Conservation (phyloP, 106 monocot species). For the Hemerocallis citrina region DNA sequence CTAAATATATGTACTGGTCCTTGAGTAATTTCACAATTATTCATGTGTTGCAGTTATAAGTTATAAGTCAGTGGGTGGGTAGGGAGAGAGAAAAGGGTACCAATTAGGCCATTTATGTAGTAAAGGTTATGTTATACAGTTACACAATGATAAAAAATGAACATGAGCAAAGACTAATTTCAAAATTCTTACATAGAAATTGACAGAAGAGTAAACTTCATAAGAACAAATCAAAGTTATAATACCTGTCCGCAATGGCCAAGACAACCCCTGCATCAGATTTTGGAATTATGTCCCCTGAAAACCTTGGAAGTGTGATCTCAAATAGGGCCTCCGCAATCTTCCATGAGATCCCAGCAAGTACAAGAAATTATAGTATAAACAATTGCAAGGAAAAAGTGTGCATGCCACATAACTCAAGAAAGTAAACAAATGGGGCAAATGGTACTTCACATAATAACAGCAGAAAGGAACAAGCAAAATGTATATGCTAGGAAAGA, state of each 20-base stretch:
- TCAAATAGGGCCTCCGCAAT: constrained; percentile 94
- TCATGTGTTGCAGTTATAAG: too few species aligned
- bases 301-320: constrained; percentile 84
- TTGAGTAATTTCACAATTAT: too few species aligned
- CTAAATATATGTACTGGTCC: too few species aligned
- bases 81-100: too few species aligned
- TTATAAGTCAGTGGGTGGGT: too few species aligned
- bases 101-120: too few species aligned
- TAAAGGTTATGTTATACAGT: too few species aligned
- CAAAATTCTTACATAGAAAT: background rate
- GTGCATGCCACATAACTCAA: too few species aligned
- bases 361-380: background rate
- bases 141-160: too few species aligned
- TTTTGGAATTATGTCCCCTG: constrained; percentile 83
- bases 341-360: constrained; percentile 29
- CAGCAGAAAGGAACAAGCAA: background rate
- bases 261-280: constrained; percentile 85
- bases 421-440: too few species aligned
- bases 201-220: background rate
- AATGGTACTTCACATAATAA: background rate
- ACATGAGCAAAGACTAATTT: background rate
- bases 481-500: background rate
- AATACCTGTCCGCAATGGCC: constrained; percentile 79
- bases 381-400: background rate
- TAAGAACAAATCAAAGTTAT: background rate